Evolutionary conservation across 345 rosid species (phyloP).

Genomic region (Lepidium africanum): DNA sequence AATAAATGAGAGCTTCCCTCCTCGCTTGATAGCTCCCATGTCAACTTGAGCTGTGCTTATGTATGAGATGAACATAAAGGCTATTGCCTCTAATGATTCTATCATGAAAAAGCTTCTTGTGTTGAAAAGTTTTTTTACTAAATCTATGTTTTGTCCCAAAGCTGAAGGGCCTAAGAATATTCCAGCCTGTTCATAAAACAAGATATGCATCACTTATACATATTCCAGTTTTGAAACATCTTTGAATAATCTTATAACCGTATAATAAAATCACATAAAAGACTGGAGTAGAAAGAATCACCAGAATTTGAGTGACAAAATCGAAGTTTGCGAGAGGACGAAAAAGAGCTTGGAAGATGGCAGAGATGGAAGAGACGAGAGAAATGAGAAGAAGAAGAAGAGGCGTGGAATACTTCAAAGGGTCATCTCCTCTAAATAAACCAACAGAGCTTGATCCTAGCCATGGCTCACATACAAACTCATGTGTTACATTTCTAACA

Average conservation of each 20-base stretch:
- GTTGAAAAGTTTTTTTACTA: background rate
- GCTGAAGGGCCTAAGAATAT: constrained; percentile 32
- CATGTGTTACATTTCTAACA: background rate
- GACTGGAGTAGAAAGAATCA: background rate
- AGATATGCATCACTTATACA: too few species aligned
- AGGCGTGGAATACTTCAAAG: constrained; percentile 1
- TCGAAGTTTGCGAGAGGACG: constrained; percentile 22
- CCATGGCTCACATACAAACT: constrained; percentile 11
- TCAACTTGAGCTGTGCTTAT: constrained; percentile 27
- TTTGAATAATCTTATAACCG: background rate
- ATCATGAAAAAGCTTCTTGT: constrained; percentile 17
- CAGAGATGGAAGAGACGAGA: constrained; percentile 18
- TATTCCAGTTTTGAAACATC: too few species aligned
- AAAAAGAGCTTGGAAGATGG: constrained; percentile 25
- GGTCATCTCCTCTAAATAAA: background rate
- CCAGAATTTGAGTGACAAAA: constrained; percentile 32
- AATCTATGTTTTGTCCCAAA: constrained; percentile 2
- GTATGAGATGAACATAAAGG: constrained; percentile 25
- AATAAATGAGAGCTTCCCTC: constrained; percentile 28
- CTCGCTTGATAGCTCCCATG: constrained; percentile 15
- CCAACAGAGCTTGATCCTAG: constrained; percentile 5
- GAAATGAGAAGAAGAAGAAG: constrained; percentile 22
- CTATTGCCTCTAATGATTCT: constrained; percentile 17
- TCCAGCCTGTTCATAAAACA: constrained; percentile 27
- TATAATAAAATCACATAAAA: too few species aligned